A percentile compares a stretch with the other conserved stretches of the same genome.
phyloP scores from a whole-genome alignment of 257 asterid species.

The Solanum peruvianum region DNA sequence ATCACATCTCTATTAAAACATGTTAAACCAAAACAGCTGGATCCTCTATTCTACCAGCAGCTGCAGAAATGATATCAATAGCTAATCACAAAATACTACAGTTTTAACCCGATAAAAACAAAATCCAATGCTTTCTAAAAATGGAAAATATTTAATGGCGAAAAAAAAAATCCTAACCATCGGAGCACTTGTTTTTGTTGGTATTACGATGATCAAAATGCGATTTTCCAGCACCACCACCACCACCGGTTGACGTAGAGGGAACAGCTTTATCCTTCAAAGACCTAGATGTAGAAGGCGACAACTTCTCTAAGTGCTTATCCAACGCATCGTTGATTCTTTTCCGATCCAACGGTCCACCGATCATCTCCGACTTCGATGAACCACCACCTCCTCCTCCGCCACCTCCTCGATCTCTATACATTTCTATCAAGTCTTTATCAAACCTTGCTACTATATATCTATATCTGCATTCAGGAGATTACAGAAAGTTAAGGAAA shows the following conservation, averaged over 20 bases:
- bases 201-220: constrained; percentile 40
- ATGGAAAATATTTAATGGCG: not conserved
- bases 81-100: not conserved
- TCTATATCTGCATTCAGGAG: not conserved
- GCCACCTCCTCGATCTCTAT: constrained; percentile 49
- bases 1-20: not conserved
- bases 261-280: constrained; percentile 44
- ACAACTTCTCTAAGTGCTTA: constrained; percentile 88
- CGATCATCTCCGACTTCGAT: constrained; percentile 49
- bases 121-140: not conserved
- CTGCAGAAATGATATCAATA: not conserved
- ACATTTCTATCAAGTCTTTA: constrained; percentile 22
- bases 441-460: not conserved
- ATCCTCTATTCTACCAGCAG: not conserved
- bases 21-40: not conserved
- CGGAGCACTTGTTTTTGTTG: constrained; percentile 56
- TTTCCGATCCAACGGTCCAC: constrained; percentile 91
- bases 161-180: constrained; percentile 9
- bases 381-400: constrained; percentile 32
- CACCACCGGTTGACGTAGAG: constrained; percentile 28
- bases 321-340: constrained; percentile 89
- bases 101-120: not conserved
- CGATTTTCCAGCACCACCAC: constrained; percentile 19
- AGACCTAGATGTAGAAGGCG: constrained; percentile 72
- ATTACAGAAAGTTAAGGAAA: not conserved